phyloP scores from a whole-genome alignment of 495 filamentous ascomycete genomes.

The Penicillium ucsense region DNA sequence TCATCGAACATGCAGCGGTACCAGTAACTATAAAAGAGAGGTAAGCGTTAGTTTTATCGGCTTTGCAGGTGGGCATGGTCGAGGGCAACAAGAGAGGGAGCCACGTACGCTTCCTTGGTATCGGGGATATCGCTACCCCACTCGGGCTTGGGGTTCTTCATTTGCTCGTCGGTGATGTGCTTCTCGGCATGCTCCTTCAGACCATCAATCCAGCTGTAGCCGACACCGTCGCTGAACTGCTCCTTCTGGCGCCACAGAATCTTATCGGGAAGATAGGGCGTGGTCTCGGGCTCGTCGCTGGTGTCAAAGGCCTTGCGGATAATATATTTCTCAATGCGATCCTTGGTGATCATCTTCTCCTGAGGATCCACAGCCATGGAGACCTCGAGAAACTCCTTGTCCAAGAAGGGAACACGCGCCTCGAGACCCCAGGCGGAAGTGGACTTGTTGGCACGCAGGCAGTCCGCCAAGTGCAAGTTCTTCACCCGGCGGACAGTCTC shows the following conservation, averaged over 20 bases:
- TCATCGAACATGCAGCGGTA: conserved; percentile 98
- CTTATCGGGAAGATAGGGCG: conserved; percentile 83
- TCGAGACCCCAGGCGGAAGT: conserved; percentile 98
- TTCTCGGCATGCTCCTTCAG: conserved; percentile 87
- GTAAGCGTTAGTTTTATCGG: conserved; percentile 10
- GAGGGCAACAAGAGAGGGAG: not conserved
- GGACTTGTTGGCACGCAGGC: conserved; percentile 96
- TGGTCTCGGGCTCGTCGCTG: conserved; percentile 62
- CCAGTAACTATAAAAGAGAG: conserved; percentile 59
- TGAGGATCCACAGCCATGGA: conserved; percentile 85
- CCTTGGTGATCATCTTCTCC: conserved; percentile 91
- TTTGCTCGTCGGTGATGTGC: conserved; percentile 88
- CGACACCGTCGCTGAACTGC: conserved; percentile 96
- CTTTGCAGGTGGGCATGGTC: no score
- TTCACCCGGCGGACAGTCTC: conserved; percentile 89
- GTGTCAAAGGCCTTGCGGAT: conserved; percentile 96
- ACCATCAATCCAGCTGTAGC: conserved; percentile 97
- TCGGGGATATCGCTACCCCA: conserved; percentile 90
- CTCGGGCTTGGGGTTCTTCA: conserved; percentile 92
- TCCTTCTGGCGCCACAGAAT: conserved; percentile 99
- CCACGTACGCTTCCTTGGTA: conserved; percentile 82
- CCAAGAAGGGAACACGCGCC: conserved; percentile 94
- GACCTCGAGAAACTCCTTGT: conserved; percentile 88
- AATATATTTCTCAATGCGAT: conserved; percentile 93
- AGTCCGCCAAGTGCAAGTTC: conserved; percentile 91